These are phyloP conservation scores for Ceratocystis ficicola DNA, from an alignment of 2,329 filamentous ascomycete species.

Conservation along the genomic window DNA sequence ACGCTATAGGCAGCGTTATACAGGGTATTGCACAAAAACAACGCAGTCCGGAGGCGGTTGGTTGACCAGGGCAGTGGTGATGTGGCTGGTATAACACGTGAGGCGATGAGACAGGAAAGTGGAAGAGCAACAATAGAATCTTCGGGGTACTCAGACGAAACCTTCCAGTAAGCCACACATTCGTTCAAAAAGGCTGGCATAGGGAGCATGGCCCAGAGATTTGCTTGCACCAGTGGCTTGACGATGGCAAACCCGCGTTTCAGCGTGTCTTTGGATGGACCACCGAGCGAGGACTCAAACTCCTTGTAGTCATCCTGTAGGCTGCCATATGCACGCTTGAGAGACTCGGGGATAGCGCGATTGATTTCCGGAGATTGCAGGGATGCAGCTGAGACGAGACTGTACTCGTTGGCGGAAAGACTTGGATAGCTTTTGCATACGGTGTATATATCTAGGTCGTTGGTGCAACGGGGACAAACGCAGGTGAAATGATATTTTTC, in stretches of 20 bases:
- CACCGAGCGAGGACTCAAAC: not conserved
- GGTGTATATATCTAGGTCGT: conserved; percentile 44
- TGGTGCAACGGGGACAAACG: conserved; percentile 37
- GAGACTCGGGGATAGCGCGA: conserved; percentile 15
- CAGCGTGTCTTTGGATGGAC: conserved; percentile 26
- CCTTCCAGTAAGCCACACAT: conserved; percentile 22
- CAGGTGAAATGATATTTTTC: conserved; percentile 43
- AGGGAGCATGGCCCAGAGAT: conserved; percentile 22
- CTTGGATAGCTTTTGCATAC: conserved; percentile 35
- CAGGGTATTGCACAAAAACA: conserved; percentile 42
- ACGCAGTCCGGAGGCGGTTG: conserved; percentile 39
- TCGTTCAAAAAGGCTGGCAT: conserved; percentile 22
- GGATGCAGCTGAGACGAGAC: conserved; percentile 24
- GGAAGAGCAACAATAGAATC: conserved; percentile 32
- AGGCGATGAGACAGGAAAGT: conserved; percentile 37
- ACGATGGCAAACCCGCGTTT: conserved; percentile 31
- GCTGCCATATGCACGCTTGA: conserved; percentile 13
- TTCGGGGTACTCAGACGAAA: conserved; percentile 5
- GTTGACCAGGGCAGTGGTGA: conserved; percentile 40
- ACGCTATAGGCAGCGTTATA: conserved; percentile 37
- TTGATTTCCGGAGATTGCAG: conserved; percentile 19
- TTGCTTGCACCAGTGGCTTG: conserved; percentile 28
- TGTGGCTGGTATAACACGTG: conserved; percentile 39
- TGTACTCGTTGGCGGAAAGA: conserved; percentile 35
- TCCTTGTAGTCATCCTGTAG: conserved; percentile 14